phyloP scores from a whole-genome alignment of 768 basidiomycete species.

The Suillus decipiens region DNA sequence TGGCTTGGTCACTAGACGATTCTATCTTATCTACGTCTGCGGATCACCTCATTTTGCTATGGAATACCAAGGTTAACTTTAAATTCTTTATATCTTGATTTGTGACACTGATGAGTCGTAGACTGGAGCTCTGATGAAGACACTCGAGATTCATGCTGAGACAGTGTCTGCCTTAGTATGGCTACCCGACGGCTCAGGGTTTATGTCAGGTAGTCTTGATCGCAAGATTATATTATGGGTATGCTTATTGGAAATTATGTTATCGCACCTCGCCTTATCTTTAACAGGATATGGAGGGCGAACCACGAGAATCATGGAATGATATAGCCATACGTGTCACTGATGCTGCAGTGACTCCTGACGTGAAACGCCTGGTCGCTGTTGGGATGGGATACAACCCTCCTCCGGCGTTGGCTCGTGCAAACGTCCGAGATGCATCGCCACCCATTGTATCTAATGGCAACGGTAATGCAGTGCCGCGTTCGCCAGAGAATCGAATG shows the following conservation, averaged over 20 bases:
- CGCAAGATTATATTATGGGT: conserved; percentile 86
- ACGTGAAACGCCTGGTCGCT: conserved; percentile 81
- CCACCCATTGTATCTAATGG: conserved; percentile 34
- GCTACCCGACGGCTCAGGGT: conserved; percentile 87
- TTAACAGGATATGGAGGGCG: conserved; percentile 72
- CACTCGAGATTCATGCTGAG: conserved; percentile 73
- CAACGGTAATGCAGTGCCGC: conserved; percentile 32
- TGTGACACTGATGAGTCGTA: conserved; percentile 33
- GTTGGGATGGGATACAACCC: conserved; percentile 64
- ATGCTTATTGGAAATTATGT: conserved; percentile 25
- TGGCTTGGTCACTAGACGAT: conserved; percentile 95
- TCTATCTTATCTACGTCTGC: conserved; percentile 79
- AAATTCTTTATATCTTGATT: conserved; percentile 9
- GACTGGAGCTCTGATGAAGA: conserved; percentile 73
- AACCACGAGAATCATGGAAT: conserved; percentile 68
- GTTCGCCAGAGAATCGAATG: conserved; percentile 58
- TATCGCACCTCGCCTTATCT: conserved; percentile 17
- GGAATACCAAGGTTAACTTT: conserved; percentile 78
- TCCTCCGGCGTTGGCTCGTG: conserved; percentile 25
- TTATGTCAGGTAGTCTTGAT: conserved; percentile 88
- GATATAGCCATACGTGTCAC: conserved; percentile 76
- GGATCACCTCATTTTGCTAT: conserved; percentile 82
- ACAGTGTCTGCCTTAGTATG: conserved; percentile 85
- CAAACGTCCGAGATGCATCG: conserved; percentile 37
- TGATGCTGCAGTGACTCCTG: conserved; percentile 85